These are phyloP conservation scores for Arachis stenosperma DNA, from an alignment of 306 rosid genomes.

Conservation along the genomic window DNA sequence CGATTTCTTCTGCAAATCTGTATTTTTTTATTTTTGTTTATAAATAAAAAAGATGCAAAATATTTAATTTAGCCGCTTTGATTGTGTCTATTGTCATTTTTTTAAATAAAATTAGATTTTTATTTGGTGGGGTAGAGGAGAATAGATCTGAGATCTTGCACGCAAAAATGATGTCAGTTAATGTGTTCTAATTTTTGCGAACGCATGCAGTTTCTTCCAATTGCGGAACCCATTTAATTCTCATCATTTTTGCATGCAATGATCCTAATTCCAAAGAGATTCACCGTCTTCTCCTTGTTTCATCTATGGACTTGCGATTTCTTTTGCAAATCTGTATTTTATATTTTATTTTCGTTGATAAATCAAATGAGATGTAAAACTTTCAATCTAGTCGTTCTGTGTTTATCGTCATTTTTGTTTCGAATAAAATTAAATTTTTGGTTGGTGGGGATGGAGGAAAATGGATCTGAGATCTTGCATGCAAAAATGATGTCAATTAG, in stretches of 20 bases:
- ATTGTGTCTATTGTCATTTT: no score
- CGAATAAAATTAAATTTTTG: not conserved
- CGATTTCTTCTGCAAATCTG: not conserved
- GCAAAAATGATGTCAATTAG: slow-evolving; percentile 48
- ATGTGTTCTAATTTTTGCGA: no score
- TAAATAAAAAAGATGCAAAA: no score
- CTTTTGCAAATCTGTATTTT: not conserved
- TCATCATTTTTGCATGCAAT: slow-evolving; percentile 58
- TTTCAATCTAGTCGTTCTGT: no score
- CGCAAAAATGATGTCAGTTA: slow-evolving; percentile 44
- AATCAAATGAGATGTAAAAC: no score
- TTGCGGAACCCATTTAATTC: slow-evolving; percentile 23
- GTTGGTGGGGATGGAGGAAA: not conserved
- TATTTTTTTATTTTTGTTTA: no score
- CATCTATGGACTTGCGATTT: not conserved
- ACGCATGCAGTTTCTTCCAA: not conserved
- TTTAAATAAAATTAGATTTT: not conserved
- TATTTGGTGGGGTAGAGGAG: not conserved
- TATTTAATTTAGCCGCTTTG: no score
- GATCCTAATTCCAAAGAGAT: slow-evolving; percentile 34
- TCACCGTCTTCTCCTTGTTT: not conserved
- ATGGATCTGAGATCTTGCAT: slow-evolving; percentile 42
- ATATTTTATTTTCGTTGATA: no score
- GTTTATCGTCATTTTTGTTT: no score
- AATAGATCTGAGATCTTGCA: slow-evolving; percentile 31